Base-by-base conservation (phyloP, 2,329 filamentous ascomycete genomes). In the Orbilia blumenaviensis region DNA sequence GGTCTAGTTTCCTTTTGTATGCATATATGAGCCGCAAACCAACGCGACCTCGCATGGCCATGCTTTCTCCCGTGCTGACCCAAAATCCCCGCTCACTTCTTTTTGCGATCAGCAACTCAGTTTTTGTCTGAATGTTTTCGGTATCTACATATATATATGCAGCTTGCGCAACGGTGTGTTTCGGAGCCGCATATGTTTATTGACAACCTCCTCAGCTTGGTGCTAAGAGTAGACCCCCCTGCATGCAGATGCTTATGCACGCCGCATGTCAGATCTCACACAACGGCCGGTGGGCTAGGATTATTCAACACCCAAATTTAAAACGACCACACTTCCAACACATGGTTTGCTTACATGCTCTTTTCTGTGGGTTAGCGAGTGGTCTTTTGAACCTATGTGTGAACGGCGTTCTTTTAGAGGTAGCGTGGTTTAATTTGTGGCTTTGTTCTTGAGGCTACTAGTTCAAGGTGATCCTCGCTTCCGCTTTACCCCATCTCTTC, bases 301-400 rank as follows among this genome's bases (percentile, higher is more conserved):
- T 71, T 71, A 71, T 71, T 71, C 44, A 71, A 71, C 66, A 48
- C 29, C 66, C 66, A 62, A 63, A 63, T 54, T 62, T 52, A 63
- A 46, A 54, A 62, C 46, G 8, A 54, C 56, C 56, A 54, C 66
- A 63, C 56, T 18, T 7, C 4, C 66, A 71, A 71, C 66, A 71
- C 66, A 54, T 18, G 8, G 3, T 23, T n/a, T 32, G 66, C 66
- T 71, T 42, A 71, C 66, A 21, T 21, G 18, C 27, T 36, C 16
- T 16, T 48, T 14, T 14, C 7, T 8, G n/a, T n/a, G n/a, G n/a
- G n/a, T n/a, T n/a, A n/a, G n/a, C n/a, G n/a, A n/a, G n/a, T n/a
- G n/a, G n/a, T n/a, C n/a, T n/a, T n/a, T n/a, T n/a, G n/a, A n/a
- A 56, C 16, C 7, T 23, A 18, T 36, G 7, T 54, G 10, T 18